These are phyloP conservation scores for Fusarium nodosum DNA, from an alignment of 2,329 filamentous ascomycete species.

Conservation along the genomic window DNA sequence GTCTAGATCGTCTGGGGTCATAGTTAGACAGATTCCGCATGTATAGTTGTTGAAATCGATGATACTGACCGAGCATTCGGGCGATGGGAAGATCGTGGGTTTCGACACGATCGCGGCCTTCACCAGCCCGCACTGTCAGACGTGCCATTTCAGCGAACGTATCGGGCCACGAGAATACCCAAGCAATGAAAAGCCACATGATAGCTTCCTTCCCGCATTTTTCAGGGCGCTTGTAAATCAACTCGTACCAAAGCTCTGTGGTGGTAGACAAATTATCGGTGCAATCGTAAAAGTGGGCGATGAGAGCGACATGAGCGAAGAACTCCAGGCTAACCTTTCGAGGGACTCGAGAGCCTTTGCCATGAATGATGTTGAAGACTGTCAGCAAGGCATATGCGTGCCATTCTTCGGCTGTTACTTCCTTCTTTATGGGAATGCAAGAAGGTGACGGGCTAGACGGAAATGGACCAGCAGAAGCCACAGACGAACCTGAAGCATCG, in stretches of 20 bases:
- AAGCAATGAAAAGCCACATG: neutral
- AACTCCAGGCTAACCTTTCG: neutral
- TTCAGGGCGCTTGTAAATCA: rapidly evolving
- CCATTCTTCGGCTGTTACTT: slow-evolving; percentile 11
- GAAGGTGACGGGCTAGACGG: neutral
- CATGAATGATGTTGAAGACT: slow-evolving; percentile 20
- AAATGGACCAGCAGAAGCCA: neutral
- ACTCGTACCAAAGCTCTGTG: neutral
- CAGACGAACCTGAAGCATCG: too few relatives aligned
- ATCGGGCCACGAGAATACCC: neutral
- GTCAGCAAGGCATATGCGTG: slow-evolving; percentile 2
- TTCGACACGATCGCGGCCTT: neutral
- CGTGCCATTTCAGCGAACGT: neutral
- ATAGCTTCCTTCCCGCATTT: neutral
- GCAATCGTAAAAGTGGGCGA: slow-evolving; percentile 24
- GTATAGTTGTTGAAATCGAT: too few relatives aligned
- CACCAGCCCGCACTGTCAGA: neutral
- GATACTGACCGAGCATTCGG: neutral
- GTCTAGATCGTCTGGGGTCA: neutral
- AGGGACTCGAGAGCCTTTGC: neutral
- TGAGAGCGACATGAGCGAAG: neutral
- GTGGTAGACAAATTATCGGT: slow-evolving; percentile 2
- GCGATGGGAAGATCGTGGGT: neutral
- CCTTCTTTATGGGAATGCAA: neutral
- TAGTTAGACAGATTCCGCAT: too few relatives aligned